phyloP scores from a whole-genome alignment of 257 asterid species.

The Scutellaria galericulata region DNA sequence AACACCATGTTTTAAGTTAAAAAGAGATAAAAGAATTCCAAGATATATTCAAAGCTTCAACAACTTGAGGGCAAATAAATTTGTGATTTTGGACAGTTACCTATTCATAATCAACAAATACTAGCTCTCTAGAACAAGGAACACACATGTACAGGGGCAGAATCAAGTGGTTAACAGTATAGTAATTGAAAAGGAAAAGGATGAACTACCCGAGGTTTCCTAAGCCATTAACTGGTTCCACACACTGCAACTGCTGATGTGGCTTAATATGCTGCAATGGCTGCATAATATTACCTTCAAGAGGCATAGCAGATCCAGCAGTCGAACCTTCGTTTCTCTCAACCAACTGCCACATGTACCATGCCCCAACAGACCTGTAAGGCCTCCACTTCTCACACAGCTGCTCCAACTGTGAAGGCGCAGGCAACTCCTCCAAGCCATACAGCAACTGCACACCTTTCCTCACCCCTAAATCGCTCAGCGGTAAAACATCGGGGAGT shows the following conservation, averaged over 20 bases:
- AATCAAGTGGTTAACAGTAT: neutral
- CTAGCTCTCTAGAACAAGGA: too few species aligned
- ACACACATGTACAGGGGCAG: too few species aligned
- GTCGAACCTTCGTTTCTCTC: conserved; percentile 72
- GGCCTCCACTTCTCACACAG: conserved; percentile 97
- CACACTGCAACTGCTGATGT: conserved; percentile 75
- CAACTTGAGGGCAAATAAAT: too few species aligned
- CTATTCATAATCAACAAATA: too few species aligned
- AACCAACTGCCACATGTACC: conserved; percentile 94
- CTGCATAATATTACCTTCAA: conserved; percentile 57
- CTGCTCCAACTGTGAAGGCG: conserved; percentile 88
- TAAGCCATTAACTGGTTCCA: conserved; percentile 78
- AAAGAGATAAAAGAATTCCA: too few species aligned
- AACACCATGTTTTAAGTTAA: too few species aligned
- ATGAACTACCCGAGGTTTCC: conserved; percentile 71
- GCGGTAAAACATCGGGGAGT: conserved; percentile 93
- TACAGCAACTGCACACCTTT: conserved; percentile 89
- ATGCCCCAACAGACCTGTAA: conserved; percentile 89
- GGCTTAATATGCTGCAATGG: conserved; percentile 75
- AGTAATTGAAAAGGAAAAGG: conserved; percentile 20
- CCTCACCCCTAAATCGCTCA: conserved; percentile 91
- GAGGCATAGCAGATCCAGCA: conserved; percentile 44
- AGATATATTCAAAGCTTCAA: too few species aligned
- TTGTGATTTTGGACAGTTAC: too few species aligned
- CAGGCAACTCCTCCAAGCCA: conserved; percentile 84